Evolutionary conservation across 1,284 basidiomycete species (phyloP).

Genomic region (Testicularia cyperi): DNA sequence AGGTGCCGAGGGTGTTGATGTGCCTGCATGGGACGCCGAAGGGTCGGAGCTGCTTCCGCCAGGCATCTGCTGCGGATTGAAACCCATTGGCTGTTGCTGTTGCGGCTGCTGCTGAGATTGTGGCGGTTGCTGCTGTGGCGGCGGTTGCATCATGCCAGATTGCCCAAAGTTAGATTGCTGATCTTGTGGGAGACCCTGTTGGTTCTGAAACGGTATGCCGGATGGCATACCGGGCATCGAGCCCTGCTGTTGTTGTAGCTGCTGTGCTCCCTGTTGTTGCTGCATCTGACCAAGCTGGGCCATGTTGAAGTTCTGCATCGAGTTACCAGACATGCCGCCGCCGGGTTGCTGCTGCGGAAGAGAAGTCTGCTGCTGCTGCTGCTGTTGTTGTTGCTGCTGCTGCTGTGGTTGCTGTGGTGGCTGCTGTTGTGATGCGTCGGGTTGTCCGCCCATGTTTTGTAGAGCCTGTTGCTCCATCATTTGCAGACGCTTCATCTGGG

Average conservation of each 20-base stretch:
- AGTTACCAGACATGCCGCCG: background rate
- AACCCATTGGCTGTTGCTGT: constrained; percentile 11
- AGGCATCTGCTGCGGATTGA: constrained; percentile 11
- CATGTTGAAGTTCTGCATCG: background rate
- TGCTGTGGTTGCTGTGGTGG: constrained; percentile 19
- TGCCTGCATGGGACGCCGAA: background rate
- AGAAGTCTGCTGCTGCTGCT: background rate
- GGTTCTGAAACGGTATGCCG: background rate
- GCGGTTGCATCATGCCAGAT: constrained; percentile 10
- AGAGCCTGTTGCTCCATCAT: constrained; percentile 36
- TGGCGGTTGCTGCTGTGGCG: constrained; percentile 5
- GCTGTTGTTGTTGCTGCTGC: constrained; percentile 13
- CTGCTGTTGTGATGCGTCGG: constrained; percentile 24
- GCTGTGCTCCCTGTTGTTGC: constrained; percentile 3
- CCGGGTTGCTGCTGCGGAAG: background rate
- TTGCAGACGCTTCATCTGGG: constrained; percentile 46
- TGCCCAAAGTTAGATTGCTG: constrained; percentile 5
- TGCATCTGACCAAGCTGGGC: background rate
- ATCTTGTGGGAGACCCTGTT: constrained; percentile 12
- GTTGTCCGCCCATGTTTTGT: constrained; percentile 30
- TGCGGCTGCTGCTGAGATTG: constrained; percentile 8
- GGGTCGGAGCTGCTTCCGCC: background rate
- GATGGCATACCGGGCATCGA: background rate
- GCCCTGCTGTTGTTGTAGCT: constrained; percentile 1
- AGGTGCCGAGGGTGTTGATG: constrained; percentile 1